Evolutionary conservation across 2,329 filamentous ascomycete species (phyloP), one percentile per base, ranked within the genome.

Genomic region (Botrytis porri): DNA sequence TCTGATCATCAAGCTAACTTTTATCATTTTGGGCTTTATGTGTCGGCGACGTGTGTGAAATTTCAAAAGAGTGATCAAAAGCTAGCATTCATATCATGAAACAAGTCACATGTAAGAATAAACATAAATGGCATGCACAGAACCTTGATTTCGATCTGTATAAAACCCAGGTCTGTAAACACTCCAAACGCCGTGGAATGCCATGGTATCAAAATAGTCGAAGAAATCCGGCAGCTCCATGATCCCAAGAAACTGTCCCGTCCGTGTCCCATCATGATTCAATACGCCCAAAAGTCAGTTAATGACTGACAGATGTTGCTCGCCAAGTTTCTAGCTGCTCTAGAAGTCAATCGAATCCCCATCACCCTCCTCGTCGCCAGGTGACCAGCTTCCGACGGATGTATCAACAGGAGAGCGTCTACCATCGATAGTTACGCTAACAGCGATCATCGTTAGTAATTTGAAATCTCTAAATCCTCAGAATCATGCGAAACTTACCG

Each of bases 11-110:
- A n/a, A 14, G 4, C 10, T n/a, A 1, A 1, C 25, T n/a, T 51
- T 7, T 4, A n/a, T 51, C 4, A 14, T 25, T n/a, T 51, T 51
- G 12, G 8, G 25, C 25, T 51, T 5, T n/a, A n/a, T 14, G 2
- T 14, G 1, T n/a, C 1, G 48, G 2, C 10, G 5, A 54, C 0
- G 0, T 3, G 6, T 7, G 12, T 7, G 25, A 16, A 5, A 16
- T 54, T 1, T 2, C 16, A 16, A 3, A 1, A 12, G 1, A 12
- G 1, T 25, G 10, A 12, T 25, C 10, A 54, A 54, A 25, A n/a
- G 45, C 48, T 51, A 51, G 22, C 0, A 51, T 22, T 20, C 22
- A 54, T 54, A 54, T 6, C 51, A 57, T 57, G 5, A 8, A 10
- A 4, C 5, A 59, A 35, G 29, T 29, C 29, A 20, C 29, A 22